Evolutionary conservation across 164 flowering plant genomes (phyloP).

Genomic region (Vitis rupestris): DNA sequence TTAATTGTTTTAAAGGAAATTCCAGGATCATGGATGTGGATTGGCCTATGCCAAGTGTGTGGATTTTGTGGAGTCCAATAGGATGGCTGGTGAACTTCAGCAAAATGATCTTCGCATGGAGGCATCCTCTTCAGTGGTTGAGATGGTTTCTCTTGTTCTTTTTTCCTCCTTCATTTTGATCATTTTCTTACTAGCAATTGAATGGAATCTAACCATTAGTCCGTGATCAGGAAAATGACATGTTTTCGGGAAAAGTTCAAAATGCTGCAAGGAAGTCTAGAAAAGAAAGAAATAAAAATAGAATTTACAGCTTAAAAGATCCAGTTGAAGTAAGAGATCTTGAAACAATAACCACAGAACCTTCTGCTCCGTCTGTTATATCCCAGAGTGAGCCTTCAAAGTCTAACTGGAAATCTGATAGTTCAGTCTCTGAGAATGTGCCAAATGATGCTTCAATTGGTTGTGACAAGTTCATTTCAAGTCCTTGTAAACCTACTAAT

Average conservation of each 20-base stretch:
- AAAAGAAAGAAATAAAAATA: constrained; percentile 44
- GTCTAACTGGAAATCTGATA: constrained; percentile 15
- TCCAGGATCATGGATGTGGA: constrained; percentile 43
- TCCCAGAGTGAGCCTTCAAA: constrained; percentile 24
- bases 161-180: constrained; percentile 9
- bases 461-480: constrained; percentile 8
- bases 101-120: constrained; percentile 20
- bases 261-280: constrained; percentile 47
- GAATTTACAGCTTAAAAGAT: constrained; percentile 19
- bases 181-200: constrained; percentile 5
- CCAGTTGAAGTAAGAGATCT: constrained; percentile 21
- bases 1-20: constrained; percentile 21
- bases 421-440: constrained; percentile 17
- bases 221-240: constrained; percentile 46
- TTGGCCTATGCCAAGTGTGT: constrained; percentile 14
- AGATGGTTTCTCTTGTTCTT: constrained; percentile 34
- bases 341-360: constrained; percentile 18
- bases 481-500: constrained; percentile 15
- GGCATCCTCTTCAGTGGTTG: constrained; percentile 17
- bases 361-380: constrained; percentile 26
- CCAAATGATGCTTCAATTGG: constrained; percentile 8
- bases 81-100: constrained; percentile 15
- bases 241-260: constrained; percentile 38
- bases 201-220: constrained; percentile 29
- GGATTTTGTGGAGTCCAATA: constrained; percentile 19